phyloP scores from a whole-genome alignment of 169 alveolate genomes.

The Babesia bovis region DNA sequence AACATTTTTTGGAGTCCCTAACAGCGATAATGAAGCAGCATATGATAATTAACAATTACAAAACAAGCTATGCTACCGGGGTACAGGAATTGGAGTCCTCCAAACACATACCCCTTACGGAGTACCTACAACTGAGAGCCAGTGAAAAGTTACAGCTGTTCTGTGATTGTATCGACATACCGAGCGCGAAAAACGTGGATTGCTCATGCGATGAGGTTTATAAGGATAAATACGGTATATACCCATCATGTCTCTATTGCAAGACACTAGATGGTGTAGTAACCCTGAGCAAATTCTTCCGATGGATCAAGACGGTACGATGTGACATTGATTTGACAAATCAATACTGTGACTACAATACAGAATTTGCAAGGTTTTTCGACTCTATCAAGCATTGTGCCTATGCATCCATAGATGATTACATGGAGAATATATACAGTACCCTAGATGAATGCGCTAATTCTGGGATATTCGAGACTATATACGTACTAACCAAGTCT shows the following conservation, averaged over 20 bases:
- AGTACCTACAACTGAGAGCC: constrained; percentile 51
- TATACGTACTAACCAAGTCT: constrained; percentile 39
- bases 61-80: neutral
- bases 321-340: neutral
- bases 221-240: constrained; percentile 51
- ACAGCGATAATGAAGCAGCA: constrained; percentile 48
- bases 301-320: constrained; percentile 11
- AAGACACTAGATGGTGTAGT: constrained; percentile 21
- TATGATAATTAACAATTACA: constrained; percentile 5
- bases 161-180: constrained; percentile 31
- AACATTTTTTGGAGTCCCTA: constrained; percentile 15
- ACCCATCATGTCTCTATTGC: constrained; percentile 45
- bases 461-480: constrained; percentile 17
- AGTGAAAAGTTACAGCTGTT: constrained; percentile 45
- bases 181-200: constrained; percentile 3
- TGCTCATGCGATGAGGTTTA: constrained; percentile 46
- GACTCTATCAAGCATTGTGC: constrained; percentile 21
- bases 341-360: neutral
- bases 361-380: constrained; percentile 18
- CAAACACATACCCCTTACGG: constrained; percentile 7
- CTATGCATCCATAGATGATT: constrained; percentile 23
- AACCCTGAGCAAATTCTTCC: constrained; percentile 25
- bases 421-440: constrained; percentile 34
- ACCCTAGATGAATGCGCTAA: constrained; percentile 6
- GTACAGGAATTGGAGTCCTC: constrained; percentile 6